Evolutionary conservation across 371 early-diverging fungal species (phyloP), one percentile per base, ranked within the genome.

Genomic region (Mucor plumbeus): DNA sequence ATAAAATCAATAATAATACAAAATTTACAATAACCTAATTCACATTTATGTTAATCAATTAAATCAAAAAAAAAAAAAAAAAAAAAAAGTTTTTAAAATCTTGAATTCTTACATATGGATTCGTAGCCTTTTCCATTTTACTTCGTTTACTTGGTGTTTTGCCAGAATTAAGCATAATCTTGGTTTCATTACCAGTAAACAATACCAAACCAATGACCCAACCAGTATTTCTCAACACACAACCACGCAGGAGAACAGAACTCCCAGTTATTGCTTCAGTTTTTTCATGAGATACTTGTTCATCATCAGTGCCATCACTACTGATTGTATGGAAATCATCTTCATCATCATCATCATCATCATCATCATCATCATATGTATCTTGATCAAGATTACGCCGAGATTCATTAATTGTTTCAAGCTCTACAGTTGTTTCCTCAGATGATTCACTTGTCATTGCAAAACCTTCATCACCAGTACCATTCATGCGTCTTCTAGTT

Each of bases 141-240:
- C 95, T 95, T 41, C 94, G 91, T 81, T 99, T 99, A 63, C 92
- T 92, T 6, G 97, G 97, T 0, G 97, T 97, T 61, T 88, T 90
- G 17, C 96, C 97, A 4, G 95, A 84, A 72, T 95, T 96, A 62
- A 93, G 81, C 85, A 92, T 92, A 56, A 95, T 91, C 73, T 97
- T 97, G 15, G 98, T 95, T 33, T 96, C 92, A 64, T 84, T 79
- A 34, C 97, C 99, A 0, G 97, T 96, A 65, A 90, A 94, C 17
- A 95, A 73, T 0, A 90, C 94, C 33, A 96, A 72, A 0, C 93
- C 95, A 60, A 94, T 90, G 17, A 91, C 87, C 88, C 92, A 94
- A n/a, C 86, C 84, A 2, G 97, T 98, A 85, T 97, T 98, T 54
- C 96, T 86, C 43, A 98, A 69, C 15, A 93, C 89, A 80, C 95